Evolutionary conservation across 352 stramenopile genomes (phyloP), one percentile per base, ranked within the genome.

Genomic region (Phytophthora idaei): DNA sequence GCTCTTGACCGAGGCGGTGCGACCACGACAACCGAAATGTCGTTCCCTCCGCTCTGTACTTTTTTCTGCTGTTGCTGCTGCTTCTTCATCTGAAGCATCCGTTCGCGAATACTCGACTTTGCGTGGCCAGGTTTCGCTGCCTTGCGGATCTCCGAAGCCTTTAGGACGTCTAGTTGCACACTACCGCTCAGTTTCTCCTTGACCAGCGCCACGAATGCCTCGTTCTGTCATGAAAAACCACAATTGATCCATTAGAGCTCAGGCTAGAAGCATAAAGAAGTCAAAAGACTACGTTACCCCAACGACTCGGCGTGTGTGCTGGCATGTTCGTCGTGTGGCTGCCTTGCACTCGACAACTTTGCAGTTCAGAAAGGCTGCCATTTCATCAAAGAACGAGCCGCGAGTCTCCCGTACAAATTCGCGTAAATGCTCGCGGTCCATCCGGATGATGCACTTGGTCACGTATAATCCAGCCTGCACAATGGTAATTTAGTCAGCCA

Each of bases 281-380:
- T 28, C 12, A 45, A 28, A 53, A 29, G 8, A n/a, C 11, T 48
- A 47, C 29, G 12, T 57, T 75, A 92, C 84, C 60, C 84, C 81
- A 52, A 90, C 44, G 11, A 76, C 60, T 68, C 71, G 73, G 10
- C 81, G 73, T 9, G 77, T 67, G 56, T 79, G 71, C 56, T 90
- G 84, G 21, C 88, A 74, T 37, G 67, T 78, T 53, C 76, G 78
- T 7, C 81, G 71, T 21, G 84, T 81, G 11, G 77, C 75, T 0
- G 64, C 70, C 54, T 90, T 92, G 69, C 84, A 92, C 59, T 90
- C 80, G 25, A 92, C 80, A 17, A 90, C 76, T 58, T 83, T 87
- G 60, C 84, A 92, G 55, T 83, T 85, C 7, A 92, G 65, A 34
- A 92, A 81, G 5, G 61, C 62, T 9, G 61, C 78, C 64, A 92